Evolutionary conservation across 352 stramenopile genomes (phyloP), one percentile per base, ranked within the genome.

Genomic region (Phytophthora tentaculata): DNA sequence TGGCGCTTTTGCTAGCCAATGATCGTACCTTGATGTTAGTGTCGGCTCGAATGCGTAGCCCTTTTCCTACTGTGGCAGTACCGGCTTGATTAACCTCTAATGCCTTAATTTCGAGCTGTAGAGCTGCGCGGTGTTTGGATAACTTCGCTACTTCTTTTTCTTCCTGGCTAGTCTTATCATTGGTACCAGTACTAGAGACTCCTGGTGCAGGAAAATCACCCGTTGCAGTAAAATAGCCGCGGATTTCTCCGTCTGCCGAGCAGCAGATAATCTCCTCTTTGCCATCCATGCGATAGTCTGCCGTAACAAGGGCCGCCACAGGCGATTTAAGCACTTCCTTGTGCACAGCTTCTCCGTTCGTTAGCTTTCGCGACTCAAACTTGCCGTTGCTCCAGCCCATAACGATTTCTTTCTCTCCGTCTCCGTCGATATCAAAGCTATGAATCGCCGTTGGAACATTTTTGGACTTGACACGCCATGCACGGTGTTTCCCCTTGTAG

Each of bases 401-500:
- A 35, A 98, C 72, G 49, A 95, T 84, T 62, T 98, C 90, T 49
- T 89, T 83, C 39, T 95, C 88, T 29, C 90, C 93, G 61, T 98
- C 93, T 14, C 82, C 90, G 52, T 98, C 90, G 41, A 98, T 90
- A 65, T 98, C 91, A 68, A 97, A 97, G 50, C 75, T 85, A 41
- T 88, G 78, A 56, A 98, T 87, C 4, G 89, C 81, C 4, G 78
- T 93, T 2, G 89, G 81, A 10, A 74, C 64, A 64, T 98, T 91
- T 67, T 98, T 98, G 16, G 83, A 95, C 67, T 98, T 98, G 64
- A 98, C 90, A 53, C 94, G 86, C 93, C 93, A 98, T 12, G 92
- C 80, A 49, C 94, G 90, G 65, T 83, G 71, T 28, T 88, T 90
- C 39, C 88, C 89, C 28, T 92, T 86, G 74, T 98, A 98, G 5